Percentiles rank a stretch among this genome's conserved stretches.
Conservation (phyloP, 225 moss, liverwort and hornwort genomes). For the Neckera pumila region DNA sequence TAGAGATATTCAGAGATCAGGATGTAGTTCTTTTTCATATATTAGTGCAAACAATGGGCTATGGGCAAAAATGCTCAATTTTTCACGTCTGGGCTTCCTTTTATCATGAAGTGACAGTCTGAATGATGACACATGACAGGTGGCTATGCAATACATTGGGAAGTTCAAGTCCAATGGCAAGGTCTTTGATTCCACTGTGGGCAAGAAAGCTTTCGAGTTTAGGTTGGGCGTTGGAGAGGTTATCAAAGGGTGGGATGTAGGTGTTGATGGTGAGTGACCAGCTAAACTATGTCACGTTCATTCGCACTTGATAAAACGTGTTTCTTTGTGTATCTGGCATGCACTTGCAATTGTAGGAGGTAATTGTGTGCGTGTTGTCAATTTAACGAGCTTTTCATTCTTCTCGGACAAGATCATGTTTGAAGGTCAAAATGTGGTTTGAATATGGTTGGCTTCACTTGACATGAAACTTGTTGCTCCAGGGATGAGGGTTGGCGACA, state of each 20-base stretch:
- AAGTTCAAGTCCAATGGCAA: constrained; percentile 75
- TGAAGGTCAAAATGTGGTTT: too few relatives aligned
- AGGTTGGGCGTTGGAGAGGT: constrained; percentile 98
- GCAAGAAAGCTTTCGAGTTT: constrained; percentile 78
- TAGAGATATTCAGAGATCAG: not conserved
- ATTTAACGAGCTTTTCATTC: not conserved
- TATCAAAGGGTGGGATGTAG: constrained; percentile 96
- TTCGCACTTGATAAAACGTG: not conserved
- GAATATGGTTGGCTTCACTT: not conserved
- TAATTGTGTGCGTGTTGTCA: not conserved
- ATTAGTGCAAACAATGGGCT: not conserved
- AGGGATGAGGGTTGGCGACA: constrained; percentile 99
- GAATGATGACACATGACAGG: constrained; percentile 28
- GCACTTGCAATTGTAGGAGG: not conserved
- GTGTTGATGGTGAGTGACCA: constrained; percentile 58
- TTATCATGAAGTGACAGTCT: not conserved
- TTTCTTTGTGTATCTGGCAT: not conserved
- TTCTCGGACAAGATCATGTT: not conserved
- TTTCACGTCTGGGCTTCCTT: not conserved
- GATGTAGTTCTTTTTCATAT: not conserved
- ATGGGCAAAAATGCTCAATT: not conserved
- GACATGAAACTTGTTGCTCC: not conserved
- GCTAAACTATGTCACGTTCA: not conserved
- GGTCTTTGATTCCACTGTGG: constrained; percentile 85
- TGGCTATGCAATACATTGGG: constrained; percentile 78